Percentiles rank a stretch among this genome's conserved stretches.
phyloP scores from a whole-genome alignment of 2,329 filamentous ascomycete species.

The Helicocarpus griseus region DNA sequence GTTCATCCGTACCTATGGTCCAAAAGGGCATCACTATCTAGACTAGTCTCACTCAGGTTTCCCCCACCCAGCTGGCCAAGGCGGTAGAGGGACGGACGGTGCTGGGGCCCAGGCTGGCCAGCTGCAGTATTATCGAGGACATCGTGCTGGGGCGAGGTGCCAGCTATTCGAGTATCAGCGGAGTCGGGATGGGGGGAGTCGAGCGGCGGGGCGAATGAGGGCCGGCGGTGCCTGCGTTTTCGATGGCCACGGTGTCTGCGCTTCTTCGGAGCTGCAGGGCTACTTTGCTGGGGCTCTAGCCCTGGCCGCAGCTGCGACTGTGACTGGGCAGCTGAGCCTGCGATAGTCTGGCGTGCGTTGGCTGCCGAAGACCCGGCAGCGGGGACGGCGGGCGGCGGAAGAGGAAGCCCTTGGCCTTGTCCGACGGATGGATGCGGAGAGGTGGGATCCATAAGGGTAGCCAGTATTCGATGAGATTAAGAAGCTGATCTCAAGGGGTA shows the following conservation, averaged over 20 bases:
- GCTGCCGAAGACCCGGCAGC: not conserved
- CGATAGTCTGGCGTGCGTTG: not conserved
- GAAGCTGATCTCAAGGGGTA: not conserved
- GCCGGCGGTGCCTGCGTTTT: conserved; percentile 65
- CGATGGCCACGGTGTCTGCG: conserved; percentile 68
- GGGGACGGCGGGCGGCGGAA: not conserved
- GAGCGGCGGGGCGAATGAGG: conserved; percentile 65
- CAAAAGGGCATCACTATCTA: conserved; percentile 79
- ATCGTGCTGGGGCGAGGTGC: conserved; percentile 38
- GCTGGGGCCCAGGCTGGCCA: conserved; percentile 22
- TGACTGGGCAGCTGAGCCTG: not conserved
- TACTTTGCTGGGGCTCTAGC: conserved; percentile 5
- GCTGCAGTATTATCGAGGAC: conserved; percentile 34
- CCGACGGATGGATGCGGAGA: not conserved
- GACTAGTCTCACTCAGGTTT: conserved; percentile 70
- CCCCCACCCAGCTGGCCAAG: conserved; percentile 33
- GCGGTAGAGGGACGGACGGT: conserved; percentile 45
- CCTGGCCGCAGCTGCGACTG: not conserved
- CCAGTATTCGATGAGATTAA: no score
- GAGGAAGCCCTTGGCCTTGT: not conserved
- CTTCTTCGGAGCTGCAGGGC: conserved; percentile 42
- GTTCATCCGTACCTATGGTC: conserved; percentile 60
- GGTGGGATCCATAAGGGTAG: not conserved
- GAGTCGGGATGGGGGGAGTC: conserved; percentile 37
- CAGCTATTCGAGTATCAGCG: conserved; percentile 19